phyloP scores from a whole-genome alignment of 106 monocot species.

The Dioscorea alata region DNA sequence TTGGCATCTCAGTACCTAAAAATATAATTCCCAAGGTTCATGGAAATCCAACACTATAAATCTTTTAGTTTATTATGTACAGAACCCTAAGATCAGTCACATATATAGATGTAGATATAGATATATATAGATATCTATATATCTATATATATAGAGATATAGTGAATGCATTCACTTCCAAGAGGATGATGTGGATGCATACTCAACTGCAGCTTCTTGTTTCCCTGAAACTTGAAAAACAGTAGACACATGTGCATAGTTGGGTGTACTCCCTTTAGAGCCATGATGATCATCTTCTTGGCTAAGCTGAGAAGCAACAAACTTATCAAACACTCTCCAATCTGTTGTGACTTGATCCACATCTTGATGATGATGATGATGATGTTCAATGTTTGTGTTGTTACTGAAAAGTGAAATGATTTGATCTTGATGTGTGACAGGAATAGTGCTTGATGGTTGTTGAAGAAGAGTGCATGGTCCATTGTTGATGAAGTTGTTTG shows the following conservation, averaged over 20 bases:
- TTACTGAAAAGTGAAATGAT: slow-evolving; percentile 4
- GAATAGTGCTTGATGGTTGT: background rate
- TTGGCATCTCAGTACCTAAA: background rate
- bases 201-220: slow-evolving; percentile 26
- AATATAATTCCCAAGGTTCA: background rate
- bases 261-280: slow-evolving; percentile 10
- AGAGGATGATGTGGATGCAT: slow-evolving; percentile 45
- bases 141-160: background rate
- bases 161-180: slow-evolving; percentile 22
- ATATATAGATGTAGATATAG: background rate
- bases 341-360: slow-evolving; percentile 29
- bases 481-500: slow-evolving; percentile 5
- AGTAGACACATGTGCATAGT: slow-evolving; percentile 5
- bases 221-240: slow-evolving; percentile 25
- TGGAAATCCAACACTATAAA: background rate
- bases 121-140: background rate
- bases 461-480: background rate
- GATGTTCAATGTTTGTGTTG: background rate
- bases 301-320: slow-evolving; percentile 54
- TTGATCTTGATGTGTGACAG: slow-evolving; percentile 6
- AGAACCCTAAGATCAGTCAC: slow-evolving; percentile 9
- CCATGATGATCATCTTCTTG: slow-evolving; percentile 22
- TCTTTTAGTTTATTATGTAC: slow-evolving; percentile 29
- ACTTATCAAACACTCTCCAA: slow-evolving; percentile 59
- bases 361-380: slow-evolving; percentile 3